phyloP scores from a whole-genome alignment of 768 basidiomycete genomes.

The Amanita molliuscula region DNA sequence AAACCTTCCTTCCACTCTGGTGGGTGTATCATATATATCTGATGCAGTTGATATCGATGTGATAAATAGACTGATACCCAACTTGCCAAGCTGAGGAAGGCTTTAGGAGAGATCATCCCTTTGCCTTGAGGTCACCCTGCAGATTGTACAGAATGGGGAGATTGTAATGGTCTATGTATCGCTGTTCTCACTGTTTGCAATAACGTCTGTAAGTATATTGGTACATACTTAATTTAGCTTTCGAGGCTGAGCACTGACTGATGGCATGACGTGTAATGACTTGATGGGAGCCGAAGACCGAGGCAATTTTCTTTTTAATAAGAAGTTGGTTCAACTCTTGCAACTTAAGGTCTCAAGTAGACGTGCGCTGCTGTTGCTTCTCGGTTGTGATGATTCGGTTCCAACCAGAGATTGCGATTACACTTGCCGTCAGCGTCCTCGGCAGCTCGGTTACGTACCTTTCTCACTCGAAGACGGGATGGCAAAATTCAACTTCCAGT shows the following conservation, averaged over 20 bases:
- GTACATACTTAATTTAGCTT: too few relatives aligned
- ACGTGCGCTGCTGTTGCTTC: background rate
- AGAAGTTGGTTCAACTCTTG: too few relatives aligned
- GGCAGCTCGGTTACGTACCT: constrained; percentile 35
- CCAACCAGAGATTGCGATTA: constrained; percentile 44
- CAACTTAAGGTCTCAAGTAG: background rate
- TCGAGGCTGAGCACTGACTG: too few relatives aligned
- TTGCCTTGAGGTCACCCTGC: background rate
- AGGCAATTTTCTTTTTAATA: too few relatives aligned
- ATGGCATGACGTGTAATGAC: too few relatives aligned
- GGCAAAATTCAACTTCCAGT: constrained; percentile 44
- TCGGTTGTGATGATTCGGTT: constrained; percentile 45
- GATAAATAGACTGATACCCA: background rate
- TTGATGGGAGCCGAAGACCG: too few relatives aligned
- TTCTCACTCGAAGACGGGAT: constrained; percentile 27
- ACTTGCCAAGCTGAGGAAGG: background rate
- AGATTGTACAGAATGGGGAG: background rate
- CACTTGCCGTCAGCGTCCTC: constrained; percentile 31
- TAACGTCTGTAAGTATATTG: too few relatives aligned
- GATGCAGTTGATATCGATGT: background rate
- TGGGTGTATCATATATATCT: background rate
- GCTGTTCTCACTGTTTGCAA: too few relatives aligned
- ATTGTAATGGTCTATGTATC: background rate
- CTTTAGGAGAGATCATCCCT: background rate
- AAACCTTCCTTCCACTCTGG: constrained; percentile 8